These are phyloP conservation scores for Phoma herbarum DNA, from an alignment of 2,329 filamentous ascomycete species.

Conservation along the genomic window DNA sequence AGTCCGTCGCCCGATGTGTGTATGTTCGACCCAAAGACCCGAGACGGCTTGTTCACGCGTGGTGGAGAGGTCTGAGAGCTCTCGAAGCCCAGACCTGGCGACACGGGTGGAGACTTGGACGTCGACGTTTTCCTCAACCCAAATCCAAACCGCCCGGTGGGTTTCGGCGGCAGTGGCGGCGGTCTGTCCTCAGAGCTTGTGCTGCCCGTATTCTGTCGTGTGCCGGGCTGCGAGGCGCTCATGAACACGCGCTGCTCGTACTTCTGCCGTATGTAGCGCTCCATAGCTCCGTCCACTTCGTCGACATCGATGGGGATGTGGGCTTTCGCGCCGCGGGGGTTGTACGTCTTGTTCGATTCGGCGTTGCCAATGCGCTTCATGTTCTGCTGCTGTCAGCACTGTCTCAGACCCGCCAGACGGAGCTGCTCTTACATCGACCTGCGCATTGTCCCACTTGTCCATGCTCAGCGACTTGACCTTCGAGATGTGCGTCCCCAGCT, in stretches of 20 bases:
- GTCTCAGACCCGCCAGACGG: not conserved
- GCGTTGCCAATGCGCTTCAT: slow-evolving; percentile 94
- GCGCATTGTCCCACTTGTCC: slow-evolving; percentile 96
- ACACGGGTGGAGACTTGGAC: slow-evolving; percentile 59
- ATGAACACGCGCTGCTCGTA: slow-evolving; percentile 74
- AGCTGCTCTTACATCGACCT: slow-evolving; percentile 79
- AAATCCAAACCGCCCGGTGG: slow-evolving; percentile 68
- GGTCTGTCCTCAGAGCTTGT: slow-evolving; percentile 65
- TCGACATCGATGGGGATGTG: slow-evolving; percentile 89
- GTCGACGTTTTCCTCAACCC: slow-evolving; percentile 75
- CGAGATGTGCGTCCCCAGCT: slow-evolving; percentile 95
- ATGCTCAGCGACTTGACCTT: slow-evolving; percentile 99
- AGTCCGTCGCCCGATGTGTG: slow-evolving; percentile 64
- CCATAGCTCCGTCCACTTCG: slow-evolving; percentile 93
- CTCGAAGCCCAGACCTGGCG: slow-evolving; percentile 46
- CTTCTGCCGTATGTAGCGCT: slow-evolving; percentile 93
- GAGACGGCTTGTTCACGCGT: slow-evolving; percentile 69
- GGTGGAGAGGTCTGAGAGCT: slow-evolving; percentile 46
- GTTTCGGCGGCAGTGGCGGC: slow-evolving; percentile 68
- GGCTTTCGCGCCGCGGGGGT: slow-evolving; percentile 82
- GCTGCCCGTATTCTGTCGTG: slow-evolving; percentile 65
- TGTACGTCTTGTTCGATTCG: slow-evolving; percentile 87
- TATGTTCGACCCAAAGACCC: slow-evolving; percentile 73
- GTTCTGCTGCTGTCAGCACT: slow-evolving; percentile 64
- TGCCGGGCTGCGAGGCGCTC: slow-evolving; percentile 50